Evolutionary conservation across 2,329 filamentous ascomycete species (phyloP).

Genomic region (Talaromyces sp.): DNA sequence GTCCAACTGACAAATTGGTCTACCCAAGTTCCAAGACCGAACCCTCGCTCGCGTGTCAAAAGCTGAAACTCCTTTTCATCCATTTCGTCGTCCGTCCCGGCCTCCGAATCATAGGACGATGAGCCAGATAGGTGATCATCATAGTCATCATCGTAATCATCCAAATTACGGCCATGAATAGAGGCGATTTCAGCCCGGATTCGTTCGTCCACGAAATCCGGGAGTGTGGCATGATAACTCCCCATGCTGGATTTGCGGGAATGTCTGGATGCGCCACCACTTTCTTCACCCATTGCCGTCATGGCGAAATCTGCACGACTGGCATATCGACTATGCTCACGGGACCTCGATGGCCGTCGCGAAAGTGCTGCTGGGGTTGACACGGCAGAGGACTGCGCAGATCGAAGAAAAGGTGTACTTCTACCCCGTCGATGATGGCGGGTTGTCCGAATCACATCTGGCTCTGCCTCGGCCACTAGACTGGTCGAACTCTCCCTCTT

Average conservation of each 20-base stretch:
- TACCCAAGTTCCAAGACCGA: constrained; percentile 57
- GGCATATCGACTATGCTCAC: constrained; percentile 32
- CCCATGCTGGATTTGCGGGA: constrained; percentile 22
- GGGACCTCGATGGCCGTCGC: constrained; percentile 36
- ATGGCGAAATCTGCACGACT: constrained; percentile 40
- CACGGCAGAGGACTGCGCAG: constrained; percentile 34
- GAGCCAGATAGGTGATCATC: constrained; percentile 23
- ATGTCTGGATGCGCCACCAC: background rate
- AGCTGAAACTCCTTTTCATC: constrained; percentile 56
- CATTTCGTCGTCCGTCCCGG: constrained; percentile 39
- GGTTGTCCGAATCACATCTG: constrained; percentile 28
- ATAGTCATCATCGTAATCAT: constrained; percentile 25
- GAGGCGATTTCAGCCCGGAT: constrained; percentile 42
- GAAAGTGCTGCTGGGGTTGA: constrained; percentile 38
- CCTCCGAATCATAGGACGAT: constrained; percentile 30
- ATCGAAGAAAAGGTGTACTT: constrained; percentile 22
- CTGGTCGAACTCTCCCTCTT: constrained; percentile 58
- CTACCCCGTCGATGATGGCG: constrained; percentile 26
- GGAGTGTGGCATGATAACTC: constrained; percentile 29
- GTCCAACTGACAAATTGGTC: constrained; percentile 60
- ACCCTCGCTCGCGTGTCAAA: constrained; percentile 52
- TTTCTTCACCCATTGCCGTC: constrained; percentile 29
- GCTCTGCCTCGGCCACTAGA: constrained; percentile 44
- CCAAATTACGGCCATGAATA: constrained; percentile 27
- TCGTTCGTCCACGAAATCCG: constrained; percentile 53